Conservation (phyloP, 257 asterid genomes). For the Solanum chmielewskii region DNA sequence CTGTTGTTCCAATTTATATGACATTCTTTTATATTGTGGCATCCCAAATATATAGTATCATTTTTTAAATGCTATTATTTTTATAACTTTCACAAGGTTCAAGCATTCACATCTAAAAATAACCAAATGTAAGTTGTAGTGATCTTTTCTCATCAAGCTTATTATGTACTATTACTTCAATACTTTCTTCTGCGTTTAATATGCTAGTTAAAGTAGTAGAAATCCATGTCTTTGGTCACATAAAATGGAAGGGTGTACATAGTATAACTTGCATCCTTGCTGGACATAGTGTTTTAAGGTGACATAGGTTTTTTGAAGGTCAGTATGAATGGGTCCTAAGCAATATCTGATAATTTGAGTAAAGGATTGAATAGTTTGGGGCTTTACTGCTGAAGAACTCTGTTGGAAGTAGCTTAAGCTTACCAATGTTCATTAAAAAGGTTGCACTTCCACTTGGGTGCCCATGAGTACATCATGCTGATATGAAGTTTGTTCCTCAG, state of each 20-base stretch:
- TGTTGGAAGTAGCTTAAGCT: background rate
- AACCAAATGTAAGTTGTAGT: background rate
- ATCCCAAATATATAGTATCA: background rate
- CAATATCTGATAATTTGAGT: background rate
- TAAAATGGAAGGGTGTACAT: background rate
- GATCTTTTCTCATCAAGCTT: background rate
- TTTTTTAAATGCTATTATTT: background rate
- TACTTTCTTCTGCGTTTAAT: background rate
- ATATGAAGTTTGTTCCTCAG: background rate
- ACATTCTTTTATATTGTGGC: background rate
- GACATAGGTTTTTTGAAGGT: background rate
- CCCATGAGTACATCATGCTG: background rate
- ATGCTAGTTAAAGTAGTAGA: background rate
- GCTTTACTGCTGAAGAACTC: background rate
- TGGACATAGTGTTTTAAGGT: background rate
- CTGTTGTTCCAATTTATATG: background rate
- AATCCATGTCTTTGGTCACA: background rate
- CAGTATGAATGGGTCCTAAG: background rate
- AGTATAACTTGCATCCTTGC: background rate
- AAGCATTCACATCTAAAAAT: background rate
- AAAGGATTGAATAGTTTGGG: background rate
- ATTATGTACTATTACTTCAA: background rate
- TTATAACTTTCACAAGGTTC: background rate
- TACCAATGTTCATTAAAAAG: background rate
- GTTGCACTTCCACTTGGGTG: background rate